Percentiles rank a stretch among this genome's conserved stretches.
phyloP scores from a whole-genome alignment of 2,329 filamentous ascomycete genomes.

The Aspergillus pseudoterreus region DNA sequence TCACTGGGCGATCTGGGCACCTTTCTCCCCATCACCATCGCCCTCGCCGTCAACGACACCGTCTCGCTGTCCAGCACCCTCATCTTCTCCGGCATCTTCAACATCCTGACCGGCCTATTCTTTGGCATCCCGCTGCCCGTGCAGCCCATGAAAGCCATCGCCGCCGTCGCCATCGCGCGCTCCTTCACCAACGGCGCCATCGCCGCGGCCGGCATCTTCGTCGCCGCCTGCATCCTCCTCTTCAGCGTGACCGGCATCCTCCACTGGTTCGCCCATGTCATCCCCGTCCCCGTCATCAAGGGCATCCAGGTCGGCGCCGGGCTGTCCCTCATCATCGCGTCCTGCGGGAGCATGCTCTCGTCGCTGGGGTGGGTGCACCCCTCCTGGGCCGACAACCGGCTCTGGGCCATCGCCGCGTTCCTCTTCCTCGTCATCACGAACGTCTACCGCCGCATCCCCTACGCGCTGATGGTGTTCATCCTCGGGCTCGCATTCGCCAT shows the following conservation, averaged over 20 bases:
- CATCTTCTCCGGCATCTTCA: constrained; percentile 83
- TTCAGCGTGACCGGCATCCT: constrained; percentile 79
- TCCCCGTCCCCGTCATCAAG: constrained; percentile 85
- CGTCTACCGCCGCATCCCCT: constrained; percentile 65
- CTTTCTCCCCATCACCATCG: constrained; percentile 81
- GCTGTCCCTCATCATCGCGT: constrained; percentile 74
- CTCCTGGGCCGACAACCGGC: constrained; percentile 68
- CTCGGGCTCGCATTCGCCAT: constrained; percentile 65
- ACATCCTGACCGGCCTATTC: constrained; percentile 72
- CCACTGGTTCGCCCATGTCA: constrained; percentile 65
- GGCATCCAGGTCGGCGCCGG: constrained; percentile 94
- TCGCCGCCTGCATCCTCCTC: constrained; percentile 67
- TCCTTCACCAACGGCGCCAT: constrained; percentile 66
- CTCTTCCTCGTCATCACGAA: constrained; percentile 66
- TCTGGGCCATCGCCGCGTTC: constrained; percentile 75
- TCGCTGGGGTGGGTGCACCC: constrained; percentile 66
- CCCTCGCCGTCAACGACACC: constrained; percentile 71
- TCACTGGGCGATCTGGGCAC: constrained; percentile 87
- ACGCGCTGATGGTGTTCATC: constrained; percentile 69
- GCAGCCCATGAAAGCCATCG: constrained; percentile 88
- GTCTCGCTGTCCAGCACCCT: constrained; percentile 81
- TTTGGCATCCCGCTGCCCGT: constrained; percentile 91
- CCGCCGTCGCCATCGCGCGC: constrained; percentile 77
- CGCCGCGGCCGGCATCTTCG: constrained; percentile 78
- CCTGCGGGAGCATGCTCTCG: constrained; percentile 64